Conservation (phyloP, 164 flowering plant species). For the Santalum album region DNA sequence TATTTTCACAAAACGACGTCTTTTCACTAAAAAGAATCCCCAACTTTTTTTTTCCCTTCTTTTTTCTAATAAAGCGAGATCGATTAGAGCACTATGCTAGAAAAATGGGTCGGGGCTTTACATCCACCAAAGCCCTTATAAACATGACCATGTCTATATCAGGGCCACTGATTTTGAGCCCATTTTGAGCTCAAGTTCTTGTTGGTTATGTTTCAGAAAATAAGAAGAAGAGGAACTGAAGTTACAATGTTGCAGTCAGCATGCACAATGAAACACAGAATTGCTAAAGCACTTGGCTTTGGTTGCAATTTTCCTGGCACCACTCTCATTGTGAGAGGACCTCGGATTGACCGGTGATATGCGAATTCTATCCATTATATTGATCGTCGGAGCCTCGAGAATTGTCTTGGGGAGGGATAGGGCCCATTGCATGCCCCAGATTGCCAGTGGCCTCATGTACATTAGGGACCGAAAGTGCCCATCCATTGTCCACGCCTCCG, state of each 20-base stretch:
- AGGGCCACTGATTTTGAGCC: too few species aligned
- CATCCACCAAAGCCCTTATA: too few species aligned
- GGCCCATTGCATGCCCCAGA: conserved; percentile 96
- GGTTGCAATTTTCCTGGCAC: conserved; percentile 32
- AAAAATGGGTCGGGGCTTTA: too few species aligned
- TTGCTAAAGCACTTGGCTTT: conserved; percentile 50
- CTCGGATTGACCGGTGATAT: conserved; percentile 21
- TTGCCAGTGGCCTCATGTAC: conserved; percentile 87
- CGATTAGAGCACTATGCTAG: too few species aligned
- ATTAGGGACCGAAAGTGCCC: conserved; percentile 82
- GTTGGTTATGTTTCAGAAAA: too few species aligned
- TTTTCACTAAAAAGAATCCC: too few species aligned
- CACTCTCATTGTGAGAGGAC: conserved; percentile 20
- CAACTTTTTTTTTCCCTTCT: too few species aligned
- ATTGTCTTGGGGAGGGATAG: conserved; percentile 59
- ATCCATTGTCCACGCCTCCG: conserved; percentile 82
- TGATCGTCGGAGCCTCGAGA: conserved; percentile 62
- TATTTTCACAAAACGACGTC: too few species aligned
- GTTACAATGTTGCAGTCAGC: conserved; percentile 18
- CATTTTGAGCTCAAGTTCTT: too few species aligned
- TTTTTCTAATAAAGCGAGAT: too few species aligned
- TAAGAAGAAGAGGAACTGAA: neutral
- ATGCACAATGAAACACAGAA: conserved; percentile 53
- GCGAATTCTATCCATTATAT: conserved; percentile 60
- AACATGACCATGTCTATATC: too few species aligned